A percentile compares a stretch with the other conserved stretches of the same genome.
phyloP scores from a whole-genome alignment of 1,139 yeast genomes.

The Wickerhamomyces sp. region DNA sequence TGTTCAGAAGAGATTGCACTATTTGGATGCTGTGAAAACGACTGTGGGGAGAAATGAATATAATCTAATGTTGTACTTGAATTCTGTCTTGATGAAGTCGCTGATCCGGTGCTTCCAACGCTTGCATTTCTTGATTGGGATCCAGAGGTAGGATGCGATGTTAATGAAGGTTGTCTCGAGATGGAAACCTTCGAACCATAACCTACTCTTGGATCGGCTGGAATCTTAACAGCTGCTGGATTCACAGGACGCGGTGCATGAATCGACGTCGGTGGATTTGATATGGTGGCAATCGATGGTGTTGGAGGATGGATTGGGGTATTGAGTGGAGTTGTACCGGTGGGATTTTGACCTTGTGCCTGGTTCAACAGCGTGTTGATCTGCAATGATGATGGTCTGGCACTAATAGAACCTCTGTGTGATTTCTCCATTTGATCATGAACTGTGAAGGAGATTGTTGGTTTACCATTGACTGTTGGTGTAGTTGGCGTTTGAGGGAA shows the following conservation, averaged over 20 bases:
- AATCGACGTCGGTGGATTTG: constrained; percentile 3
- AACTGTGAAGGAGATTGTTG: constrained; percentile 27
- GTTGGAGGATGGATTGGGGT: constrained; percentile 5
- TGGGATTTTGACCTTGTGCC: constrained; percentile 1
- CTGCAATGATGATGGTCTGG: constrained; percentile 33
- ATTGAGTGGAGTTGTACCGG: constrained; percentile 8
- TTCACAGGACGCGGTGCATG: constrained; percentile 1
- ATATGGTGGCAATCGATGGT: constrained; percentile 11
- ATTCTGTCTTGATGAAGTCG: constrained; percentile 22
- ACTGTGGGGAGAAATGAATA: constrained; percentile 18
- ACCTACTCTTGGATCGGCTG: not conserved
- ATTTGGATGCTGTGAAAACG: constrained; percentile 4
- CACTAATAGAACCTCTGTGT: constrained; percentile 47
- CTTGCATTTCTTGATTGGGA: constrained; percentile 16
- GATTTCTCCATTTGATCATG: constrained; percentile 30
- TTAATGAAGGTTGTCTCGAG: constrained; percentile 9
- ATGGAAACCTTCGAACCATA: not conserved
- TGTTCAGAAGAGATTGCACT: constrained; percentile 1
- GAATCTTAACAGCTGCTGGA: constrained; percentile 2
- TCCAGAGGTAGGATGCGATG: constrained; percentile 1
- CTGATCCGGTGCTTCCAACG: constrained; percentile 13
- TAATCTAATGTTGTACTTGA: constrained; percentile 17
- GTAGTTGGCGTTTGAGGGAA: not conserved
- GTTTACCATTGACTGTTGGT: constrained; percentile 2
- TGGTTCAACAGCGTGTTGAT: constrained; percentile 10